phyloP scores from a whole-genome alignment of 164 flowering plant species.

The Paratinospora sagittata region DNA sequence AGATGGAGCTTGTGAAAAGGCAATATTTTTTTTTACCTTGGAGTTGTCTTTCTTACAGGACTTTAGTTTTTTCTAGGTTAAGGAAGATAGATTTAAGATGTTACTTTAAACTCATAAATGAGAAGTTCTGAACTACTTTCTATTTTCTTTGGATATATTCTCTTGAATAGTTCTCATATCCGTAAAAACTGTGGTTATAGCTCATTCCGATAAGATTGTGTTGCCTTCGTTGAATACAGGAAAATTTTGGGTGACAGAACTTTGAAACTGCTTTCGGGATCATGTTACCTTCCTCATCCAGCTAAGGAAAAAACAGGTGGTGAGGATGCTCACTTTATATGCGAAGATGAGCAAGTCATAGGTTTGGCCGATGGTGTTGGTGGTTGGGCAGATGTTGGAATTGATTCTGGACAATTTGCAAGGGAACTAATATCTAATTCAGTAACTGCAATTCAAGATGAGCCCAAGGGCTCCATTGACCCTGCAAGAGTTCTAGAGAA shows the following conservation, averaged over 20 bases:
- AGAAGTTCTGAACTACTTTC: no score
- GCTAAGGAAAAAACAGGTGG: slow-evolving; percentile 92
- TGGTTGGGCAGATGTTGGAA: slow-evolving; percentile 89
- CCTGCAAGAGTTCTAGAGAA: slow-evolving; percentile 65
- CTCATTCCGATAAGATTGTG: neutral
- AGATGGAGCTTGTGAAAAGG: no score
- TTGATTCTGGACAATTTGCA: slow-evolving; percentile 76
- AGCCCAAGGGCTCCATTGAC: slow-evolving; percentile 51
- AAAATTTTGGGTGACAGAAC: slow-evolving; percentile 35
- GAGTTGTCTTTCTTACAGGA: no score
- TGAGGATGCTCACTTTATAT: slow-evolving; percentile 95
- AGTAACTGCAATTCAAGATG: slow-evolving; percentile 53
- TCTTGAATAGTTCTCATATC: no score
- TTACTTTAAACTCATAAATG: no score
- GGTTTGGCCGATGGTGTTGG: slow-evolving; percentile 99
- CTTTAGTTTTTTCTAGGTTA: no score
- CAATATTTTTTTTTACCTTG: no score
- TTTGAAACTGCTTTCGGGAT: slow-evolving; percentile 67
- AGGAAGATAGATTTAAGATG: no score
- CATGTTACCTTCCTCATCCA: slow-evolving; percentile 91
- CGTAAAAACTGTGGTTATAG: neutral
- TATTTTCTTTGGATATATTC: no score
- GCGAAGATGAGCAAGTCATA: slow-evolving; percentile 69
- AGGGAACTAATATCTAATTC: slow-evolving; percentile 81
- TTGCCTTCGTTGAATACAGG: slow-evolving; percentile 34